Base-by-base conservation (phyloP, 1,284 basidiomycete genomes). In the Tetrapyrgos nigripes region DNA sequence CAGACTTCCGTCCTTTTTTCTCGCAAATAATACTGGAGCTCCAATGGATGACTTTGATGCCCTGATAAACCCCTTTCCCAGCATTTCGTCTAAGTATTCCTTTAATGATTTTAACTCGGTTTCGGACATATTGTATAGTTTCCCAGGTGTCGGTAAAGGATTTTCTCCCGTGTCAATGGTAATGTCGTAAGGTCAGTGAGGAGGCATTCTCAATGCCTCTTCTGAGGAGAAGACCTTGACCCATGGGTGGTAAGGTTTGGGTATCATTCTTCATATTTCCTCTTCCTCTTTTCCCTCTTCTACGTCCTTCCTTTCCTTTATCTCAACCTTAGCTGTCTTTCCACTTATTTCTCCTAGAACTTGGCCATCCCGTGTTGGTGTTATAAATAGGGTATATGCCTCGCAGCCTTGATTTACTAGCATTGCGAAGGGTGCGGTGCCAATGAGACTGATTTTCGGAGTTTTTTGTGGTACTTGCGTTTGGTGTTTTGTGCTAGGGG, bases 1-100 rank as follows among this genome's bases (percentile, higher is more conserved):
- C 0, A 74, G 56, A 0, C 55, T 43, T 17, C 72, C 71, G 57
- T 77, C 73, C 59, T 76, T 76, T 63, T 79, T 79, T 46, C 68
- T 68, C 14, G 74, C 68, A 54, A 77, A 78, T 0, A 79, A 64
- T 21, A 77, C 64, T 0, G 74, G 72, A 0, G 75, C 59, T 0
- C 51, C 67, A 11, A 60, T 58, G 1, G 64, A 61, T 2, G 66
- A 64, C 3, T 21, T 58, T 13, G 68, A 65, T 13, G 40, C 50
- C 8, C 59, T 50, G 27, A 68, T 69, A 27, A 56, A 57, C 17
- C 64, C 57, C 50, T 50, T 62, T 26, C 24, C 43, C 9, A 73
- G 59, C 26, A 66, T 19, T n/a, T n/a, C n/a, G n/a, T n/a, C n/a
- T n/a, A n/a, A n/a, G n/a, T n/a, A n/a, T n/a, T n/a, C n/a, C n/a